phyloP scores from a whole-genome alignment of 2,329 filamentous ascomycete genomes.

The Fusarium fujikuroi region DNA sequence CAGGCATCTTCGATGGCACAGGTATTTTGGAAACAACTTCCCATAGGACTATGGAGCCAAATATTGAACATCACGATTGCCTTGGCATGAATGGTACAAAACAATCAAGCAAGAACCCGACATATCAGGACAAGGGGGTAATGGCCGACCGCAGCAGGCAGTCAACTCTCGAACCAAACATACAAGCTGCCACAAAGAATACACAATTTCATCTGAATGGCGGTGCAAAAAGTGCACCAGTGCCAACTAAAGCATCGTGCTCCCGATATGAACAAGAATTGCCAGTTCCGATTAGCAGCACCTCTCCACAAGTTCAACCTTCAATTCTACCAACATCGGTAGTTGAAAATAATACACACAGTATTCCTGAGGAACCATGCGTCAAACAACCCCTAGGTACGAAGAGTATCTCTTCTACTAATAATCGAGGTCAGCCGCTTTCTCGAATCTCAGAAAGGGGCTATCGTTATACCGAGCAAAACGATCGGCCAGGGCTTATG shows the following conservation, averaged over 20 bases:
- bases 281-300: background rate
- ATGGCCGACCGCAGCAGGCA: slow-evolving; percentile 24
- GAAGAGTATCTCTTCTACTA: background rate
- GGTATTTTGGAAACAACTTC: background rate
- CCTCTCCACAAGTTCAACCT: background rate
- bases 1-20: slow-evolving; percentile 36
- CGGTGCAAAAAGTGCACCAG: background rate
- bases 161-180: background rate
- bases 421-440: background rate
- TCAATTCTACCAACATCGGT: background rate
- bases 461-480: slow-evolving; percentile 1
- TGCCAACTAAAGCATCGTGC: background rate
- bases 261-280: background rate
- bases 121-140: slow-evolving; percentile 36
- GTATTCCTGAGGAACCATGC: background rate
- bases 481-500: background rate
- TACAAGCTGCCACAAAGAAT: background rate
- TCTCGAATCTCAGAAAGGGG: slow-evolving; percentile 4
- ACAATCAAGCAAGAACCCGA: background rate
- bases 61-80: background rate
- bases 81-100: background rate
- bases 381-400: background rate
- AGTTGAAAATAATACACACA: background rate
- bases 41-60: background rate
- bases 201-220: background rate